Evolutionary conservation across 257 asterid genomes (phyloP), one percentile per base, ranked within the genome.

Genomic region (Fraxinus excelsior): DNA sequence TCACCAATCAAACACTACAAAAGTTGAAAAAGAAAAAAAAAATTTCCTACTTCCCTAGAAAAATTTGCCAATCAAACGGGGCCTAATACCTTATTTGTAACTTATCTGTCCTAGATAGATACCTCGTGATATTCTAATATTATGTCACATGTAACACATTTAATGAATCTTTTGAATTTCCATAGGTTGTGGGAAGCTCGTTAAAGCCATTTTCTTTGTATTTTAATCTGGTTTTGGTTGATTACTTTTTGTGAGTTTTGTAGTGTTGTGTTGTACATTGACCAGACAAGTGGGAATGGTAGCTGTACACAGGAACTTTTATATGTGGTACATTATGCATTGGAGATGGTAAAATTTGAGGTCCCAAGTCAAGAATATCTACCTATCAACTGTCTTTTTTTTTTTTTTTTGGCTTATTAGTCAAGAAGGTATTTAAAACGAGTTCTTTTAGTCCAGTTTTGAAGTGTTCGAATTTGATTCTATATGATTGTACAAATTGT

Each of bases 281-380:
- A 77, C 74, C 51, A 73, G 80, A 49, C 69, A 71, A 65, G 51
- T 76, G 65, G 76, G 56, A n/a, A 70, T 35, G 42, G 71, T n/a
- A 42, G 71, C 26, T 31, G 76, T 53, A 3, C 29, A 8, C 3
- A 25, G 82, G 29, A 35, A 44, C 28, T 74, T 75, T 79, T 70
- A 79, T 83, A 79, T 81, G 86, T 83, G 87, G 79, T 49, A 11
- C 62, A 78, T 23, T 51, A 38, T 79, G 32, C 69, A 58, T 80
- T 80, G 84, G 81, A 70, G 31, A 29, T 5, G 44, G 72, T 2
- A n/a, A 65, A 76, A 73, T 37, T 44, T 66, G 74, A 49, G 29
- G 80, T 35, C 69, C 74, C 78, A 81, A 79, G 82, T 79, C 78
- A 80, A 80, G 82, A 85, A 82, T 85, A 77, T 75, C 73, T 78